Conservation (phyloP, 352 stramenopile genomes). For the Pythium oligandrum region DNA sequence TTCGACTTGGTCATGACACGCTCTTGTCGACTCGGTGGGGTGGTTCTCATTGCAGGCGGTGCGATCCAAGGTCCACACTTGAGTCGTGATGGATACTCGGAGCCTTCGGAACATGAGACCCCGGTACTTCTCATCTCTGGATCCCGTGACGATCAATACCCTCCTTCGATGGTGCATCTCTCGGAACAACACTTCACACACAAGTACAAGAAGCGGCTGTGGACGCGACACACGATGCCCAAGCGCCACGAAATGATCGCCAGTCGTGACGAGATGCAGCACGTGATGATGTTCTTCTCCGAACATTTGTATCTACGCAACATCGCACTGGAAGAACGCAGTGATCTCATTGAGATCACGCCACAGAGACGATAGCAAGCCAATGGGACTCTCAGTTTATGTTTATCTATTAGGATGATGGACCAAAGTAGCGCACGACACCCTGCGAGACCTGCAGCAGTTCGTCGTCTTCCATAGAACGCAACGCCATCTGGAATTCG, state of each 20-base stretch:
- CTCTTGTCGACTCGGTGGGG: slow-evolving; percentile 31
- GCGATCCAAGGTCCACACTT: slow-evolving; percentile 28
- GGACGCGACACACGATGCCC: slow-evolving; percentile 9
- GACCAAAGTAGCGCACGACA: slow-evolving; percentile 67
- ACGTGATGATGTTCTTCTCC: slow-evolving; percentile 60
- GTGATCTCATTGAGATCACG: slow-evolving; percentile 54
- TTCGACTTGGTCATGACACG: slow-evolving; percentile 51
- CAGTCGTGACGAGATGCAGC: slow-evolving; percentile 42
- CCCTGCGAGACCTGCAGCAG: slow-evolving; percentile 92
- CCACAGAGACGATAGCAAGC: not conserved
- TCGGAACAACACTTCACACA: slow-evolving; percentile 23
- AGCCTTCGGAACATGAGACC: slow-evolving; percentile 19
- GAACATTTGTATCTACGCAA: slow-evolving; percentile 43
- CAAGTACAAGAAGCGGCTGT: slow-evolving; percentile 14
- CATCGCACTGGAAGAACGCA: slow-evolving; percentile 38
- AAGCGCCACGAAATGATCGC: slow-evolving; percentile 58
- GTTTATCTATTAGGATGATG: not conserved
- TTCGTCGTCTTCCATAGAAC: slow-evolving; percentile 88
- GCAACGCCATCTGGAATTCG: slow-evolving; percentile 88
- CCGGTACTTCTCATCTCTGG: slow-evolving; percentile 44
- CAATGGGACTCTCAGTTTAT: too few species aligned
- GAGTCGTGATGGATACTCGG: not conserved
- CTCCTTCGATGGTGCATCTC: slow-evolving; percentile 22
- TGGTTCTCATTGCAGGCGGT: slow-evolving; percentile 49
- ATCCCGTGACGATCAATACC: slow-evolving; percentile 31